Base-by-base conservation (phyloP, 306 rosid genomes). In the Acacia melanoxylon region DNA sequence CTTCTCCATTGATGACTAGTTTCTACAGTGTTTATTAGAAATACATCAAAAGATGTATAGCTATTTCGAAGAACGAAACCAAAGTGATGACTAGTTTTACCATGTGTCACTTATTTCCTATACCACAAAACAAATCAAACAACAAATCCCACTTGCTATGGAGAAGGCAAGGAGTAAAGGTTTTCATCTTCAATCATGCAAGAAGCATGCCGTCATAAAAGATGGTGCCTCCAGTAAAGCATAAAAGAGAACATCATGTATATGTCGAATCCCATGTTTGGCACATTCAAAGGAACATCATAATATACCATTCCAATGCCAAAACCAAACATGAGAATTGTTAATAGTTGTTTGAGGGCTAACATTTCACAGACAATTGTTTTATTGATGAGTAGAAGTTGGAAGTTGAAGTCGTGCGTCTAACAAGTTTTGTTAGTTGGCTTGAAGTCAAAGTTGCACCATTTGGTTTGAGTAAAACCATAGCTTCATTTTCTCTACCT, bases 1-100 rank as follows among this genome's bases (percentile, higher is more conserved):
- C 56, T 20, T 49, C 20, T 1, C 56, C 56, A 89, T 46, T 0
- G 90, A 74, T 2, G 87, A 73, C 3, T 86, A n/a, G n/a, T n/a
- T n/a, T n/a, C n/a, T 63, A n/a, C 19, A 5, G 16, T 1, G 15
- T 49, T 3, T 49, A 49, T 15, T 1, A 49, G 20, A 17, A 49
- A 49, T 8, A 49, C 56, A 16, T 49, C 19, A 15, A 14, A 15
- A 49, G 56, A 5, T 17, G n/a, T 16, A 49, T 16, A 49, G 8
- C 56, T 14, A 49, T 17, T 14, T 17, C 3, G 19, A 16, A 16
- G 8, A 16, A 16, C 19, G 8, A 49, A 5, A 49, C n/a, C 8
- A 49, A 49, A 49, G 17, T n/a, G 6, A 49, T 2, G 8, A 49
- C 56, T 49, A 16, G 56, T 49, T 14, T 49, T 20, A 16, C 19